Evolutionary conservation across 768 basidiomycete species (phyloP).

Genomic region (Podaxis carcinomalis): DNA sequence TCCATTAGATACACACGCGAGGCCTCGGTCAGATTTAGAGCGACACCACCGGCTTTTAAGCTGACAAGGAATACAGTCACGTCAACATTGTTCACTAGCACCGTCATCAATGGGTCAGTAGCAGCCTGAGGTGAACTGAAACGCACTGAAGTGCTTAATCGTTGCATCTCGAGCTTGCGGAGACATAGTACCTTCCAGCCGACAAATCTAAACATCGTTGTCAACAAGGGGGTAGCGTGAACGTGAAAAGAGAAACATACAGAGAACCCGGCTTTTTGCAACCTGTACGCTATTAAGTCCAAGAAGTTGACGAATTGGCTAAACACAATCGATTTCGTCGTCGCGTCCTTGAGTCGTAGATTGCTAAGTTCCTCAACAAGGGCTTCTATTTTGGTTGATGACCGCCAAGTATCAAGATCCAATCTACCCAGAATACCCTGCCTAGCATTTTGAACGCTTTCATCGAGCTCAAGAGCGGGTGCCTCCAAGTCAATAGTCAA

Average conservation of each 20-base stretch:
- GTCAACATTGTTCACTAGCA: constrained; percentile 81
- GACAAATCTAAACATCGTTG: constrained; percentile 60
- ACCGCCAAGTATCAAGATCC: constrained; percentile 86
- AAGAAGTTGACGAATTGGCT: constrained; percentile 93
- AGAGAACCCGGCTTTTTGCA: constrained; percentile 89
- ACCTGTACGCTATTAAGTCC: constrained; percentile 88
- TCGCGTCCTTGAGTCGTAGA: constrained; percentile 76
- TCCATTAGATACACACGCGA: constrained; percentile 97
- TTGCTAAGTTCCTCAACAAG: constrained; percentile 90
- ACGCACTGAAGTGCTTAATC: constrained; percentile 88
- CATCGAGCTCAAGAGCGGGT: constrained; percentile 82
- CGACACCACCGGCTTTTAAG: constrained; percentile 94
- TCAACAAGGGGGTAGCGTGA: background rate
- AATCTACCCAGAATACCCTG: constrained; percentile 95
- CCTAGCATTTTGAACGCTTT: constrained; percentile 44
- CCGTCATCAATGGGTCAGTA: background rate
- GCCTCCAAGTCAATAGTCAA: constrained; percentile 96
- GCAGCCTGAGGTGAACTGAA: background rate
- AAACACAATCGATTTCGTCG: constrained; percentile 96
- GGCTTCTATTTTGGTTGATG: constrained; percentile 97
- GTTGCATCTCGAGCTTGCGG: constrained; percentile 93
- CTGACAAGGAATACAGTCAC: constrained; percentile 98
- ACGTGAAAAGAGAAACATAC: constrained; percentile 35
- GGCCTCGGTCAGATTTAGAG: constrained; percentile 85
- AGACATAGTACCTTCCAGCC: constrained; percentile 96